phyloP scores from a whole-genome alignment of 495 filamentous ascomycete species.

The Bryoglossum gracile region DNA sequence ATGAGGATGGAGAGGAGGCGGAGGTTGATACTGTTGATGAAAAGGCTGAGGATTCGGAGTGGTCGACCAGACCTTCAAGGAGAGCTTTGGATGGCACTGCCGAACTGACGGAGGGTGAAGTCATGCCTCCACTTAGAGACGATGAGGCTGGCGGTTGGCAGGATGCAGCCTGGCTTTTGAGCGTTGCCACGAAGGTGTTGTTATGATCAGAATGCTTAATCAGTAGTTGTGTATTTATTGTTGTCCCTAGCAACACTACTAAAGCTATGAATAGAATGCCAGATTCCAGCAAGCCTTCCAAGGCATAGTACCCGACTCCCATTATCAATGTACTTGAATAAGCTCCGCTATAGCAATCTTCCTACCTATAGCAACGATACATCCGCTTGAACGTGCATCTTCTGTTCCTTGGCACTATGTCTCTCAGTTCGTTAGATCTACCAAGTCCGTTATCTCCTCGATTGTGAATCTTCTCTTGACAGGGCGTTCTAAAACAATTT shows the following conservation, averaged over 20 bases:
- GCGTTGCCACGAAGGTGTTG: slow-evolving; percentile 65
- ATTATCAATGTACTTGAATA: too few relatives aligned
- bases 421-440: background rate
- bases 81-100: slow-evolving; percentile 21
- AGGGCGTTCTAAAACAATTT: background rate
- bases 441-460: background rate
- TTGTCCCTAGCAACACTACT: too few relatives aligned
- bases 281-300: too few relatives aligned
- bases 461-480: background rate
- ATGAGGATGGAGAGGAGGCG: slow-evolving; percentile 50
- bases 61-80: slow-evolving; percentile 25
- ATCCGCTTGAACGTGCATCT: too few relatives aligned
- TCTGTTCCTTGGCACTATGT: too few relatives aligned
- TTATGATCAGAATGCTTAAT: slow-evolving; percentile 16
- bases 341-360: too few relatives aligned
- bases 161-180: slow-evolving; percentile 79
- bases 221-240: too few relatives aligned
- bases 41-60: slow-evolving; percentile 34
- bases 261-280: too few relatives aligned
- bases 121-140: slow-evolving; percentile 36
- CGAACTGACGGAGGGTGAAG: slow-evolving; percentile 27
- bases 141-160: slow-evolving; percentile 63
- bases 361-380: too few relatives aligned
- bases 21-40: slow-evolving; percentile 29
- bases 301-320: too few relatives aligned